Evolutionary conservation across 805 yeast species (phyloP), one percentile per base, ranked within the genome.

Genomic region (Wickerhamia fluorescens): DNA sequence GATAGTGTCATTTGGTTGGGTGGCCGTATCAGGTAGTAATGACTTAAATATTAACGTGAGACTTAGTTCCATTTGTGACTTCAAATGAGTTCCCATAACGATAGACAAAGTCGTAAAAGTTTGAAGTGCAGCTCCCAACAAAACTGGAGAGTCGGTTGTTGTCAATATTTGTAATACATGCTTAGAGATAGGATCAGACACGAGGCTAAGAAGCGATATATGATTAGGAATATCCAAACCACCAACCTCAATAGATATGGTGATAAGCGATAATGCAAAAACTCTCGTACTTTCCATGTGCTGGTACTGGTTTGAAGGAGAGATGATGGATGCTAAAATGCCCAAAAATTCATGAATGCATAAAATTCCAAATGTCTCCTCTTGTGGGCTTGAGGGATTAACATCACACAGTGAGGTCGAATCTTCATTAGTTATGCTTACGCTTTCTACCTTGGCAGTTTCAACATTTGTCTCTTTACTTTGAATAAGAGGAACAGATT

Each of bases 271-370:
- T 20, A 92, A 57, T 1, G 95, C 92, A 58, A 89, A 75, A 9
- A 84, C 78, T 33, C 95, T 72, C 0, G 96, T 78, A 16, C 85
- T 70, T 51, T 89, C 96, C 37, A 89, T 83, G 45, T 86, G 92
- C 44, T 83, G 86, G 44, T 74, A 73, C 47, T 81, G 85, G 44
- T 85, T 82, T 20, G 78, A 74, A 0, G 95, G 94, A 7, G 92
- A 77, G 19, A 88, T 66, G 53, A 88, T 74, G 2, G 92, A 80
- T 9, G 86, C 71, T 23, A 89, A 65, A 20, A 85, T 77, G 8
- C 78, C 77, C 40, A 87, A 54, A 41, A 79, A 81, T 44, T 85
- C 94, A 41, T 79, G 74, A 40, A 85, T 73, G 25, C 92, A 79
- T 8, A 77, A 68, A 6, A 85, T 60, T 5, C 89, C 94, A 51